Evolutionary conservation across 208 protist genomes (phyloP).

Genomic region (Crithidia brevicula): DNA sequence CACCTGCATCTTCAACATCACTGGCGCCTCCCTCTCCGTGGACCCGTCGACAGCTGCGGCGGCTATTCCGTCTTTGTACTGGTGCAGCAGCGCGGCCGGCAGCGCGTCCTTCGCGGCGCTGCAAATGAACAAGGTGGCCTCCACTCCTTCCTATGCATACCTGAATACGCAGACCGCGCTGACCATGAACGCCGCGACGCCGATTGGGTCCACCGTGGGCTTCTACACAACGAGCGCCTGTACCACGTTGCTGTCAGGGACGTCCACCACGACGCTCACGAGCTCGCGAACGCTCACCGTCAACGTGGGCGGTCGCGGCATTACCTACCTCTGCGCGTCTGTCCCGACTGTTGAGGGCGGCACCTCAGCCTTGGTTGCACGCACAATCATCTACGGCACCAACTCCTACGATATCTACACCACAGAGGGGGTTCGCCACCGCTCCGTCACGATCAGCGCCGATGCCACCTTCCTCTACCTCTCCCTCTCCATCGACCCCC

Average conservation of each 20-base stretch:
- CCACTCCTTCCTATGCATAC: conserved; percentile 39
- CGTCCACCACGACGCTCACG: conserved; percentile 11
- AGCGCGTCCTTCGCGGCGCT: conserved; percentile 26
- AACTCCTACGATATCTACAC: conserved; percentile 34
- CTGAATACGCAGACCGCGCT: conserved; percentile 21
- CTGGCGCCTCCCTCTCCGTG: conserved; percentile 24
- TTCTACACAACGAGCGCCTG: conserved; percentile 47
- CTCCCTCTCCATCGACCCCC: conserved; percentile 38
- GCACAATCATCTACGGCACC: conserved; percentile 27
- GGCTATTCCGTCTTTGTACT: conserved; percentile 46
- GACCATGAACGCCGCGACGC: conserved; percentile 42
- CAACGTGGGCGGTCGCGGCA: conserved; percentile 15
- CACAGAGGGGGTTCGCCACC: conserved; percentile 52
- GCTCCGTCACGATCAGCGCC: conserved; percentile 24
- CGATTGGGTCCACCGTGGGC: conserved; percentile 45
- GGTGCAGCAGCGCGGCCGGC: conserved; percentile 49
- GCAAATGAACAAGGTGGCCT: conserved; percentile 37
- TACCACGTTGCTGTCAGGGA: conserved; percentile 5
- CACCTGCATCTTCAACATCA: conserved; percentile 59
- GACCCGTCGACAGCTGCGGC: conserved; percentile 26
- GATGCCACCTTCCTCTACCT: conserved; percentile 38
- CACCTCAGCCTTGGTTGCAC: conserved; percentile 27
- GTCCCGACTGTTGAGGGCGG: conserved; percentile 34
- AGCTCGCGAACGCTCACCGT: conserved; percentile 14
- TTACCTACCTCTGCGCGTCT: conserved; percentile 46